Evolutionary conservation across 495 filamentous ascomycete species (phyloP), one percentile per base, ranked within the genome.

Genomic region (Aspergillus cavernicola): DNA sequence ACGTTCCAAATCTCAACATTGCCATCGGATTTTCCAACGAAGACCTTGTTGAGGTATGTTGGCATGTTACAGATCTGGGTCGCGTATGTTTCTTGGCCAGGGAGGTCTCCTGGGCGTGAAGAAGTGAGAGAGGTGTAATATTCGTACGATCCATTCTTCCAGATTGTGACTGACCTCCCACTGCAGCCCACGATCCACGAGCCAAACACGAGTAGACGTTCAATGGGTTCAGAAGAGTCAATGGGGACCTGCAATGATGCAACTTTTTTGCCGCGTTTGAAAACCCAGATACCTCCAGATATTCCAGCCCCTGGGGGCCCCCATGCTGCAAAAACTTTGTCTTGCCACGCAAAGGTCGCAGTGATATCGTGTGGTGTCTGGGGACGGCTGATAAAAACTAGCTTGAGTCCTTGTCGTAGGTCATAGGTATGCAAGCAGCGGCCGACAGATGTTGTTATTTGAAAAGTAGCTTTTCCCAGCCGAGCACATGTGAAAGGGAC

Each of bases 1-100:
- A 97, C 70, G 64, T 99, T 99, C 95, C 95, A 97, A 47, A 99
- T 92, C 63, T 97, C 92, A 16, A 97, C 81, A 65, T 80, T 83
- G n/a, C 95, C 93, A 64, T 97, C 90, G 52, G 75, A 77, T 53
- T 89, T 83, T 5, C 90, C 93, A 29, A 87, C 85, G 49, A 97
- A 88, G 24, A 99, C 77, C 69, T 99, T 99, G 75, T 97, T 99
- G 20, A 97, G 71, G 68, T 87, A 97, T 1, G 92, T 96, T 12
- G 91, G 89, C 86, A 96, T 87, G 62, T 80, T 92, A 63, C 78
- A 83, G 40, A 95, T 77, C 28, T 83, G 77, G 7, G 87, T 86
- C 0, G 86, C 88, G 19, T 93, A 78, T 54, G 85, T 73, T 53
- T 76, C 79, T 47, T 74, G 78, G 13, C 70, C 75, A 16, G 67